These are phyloP conservation scores for Exutisphaerella laricina DNA, from an alignment of 2,329 filamentous ascomycete genomes.

Conservation along the genomic window DNA sequence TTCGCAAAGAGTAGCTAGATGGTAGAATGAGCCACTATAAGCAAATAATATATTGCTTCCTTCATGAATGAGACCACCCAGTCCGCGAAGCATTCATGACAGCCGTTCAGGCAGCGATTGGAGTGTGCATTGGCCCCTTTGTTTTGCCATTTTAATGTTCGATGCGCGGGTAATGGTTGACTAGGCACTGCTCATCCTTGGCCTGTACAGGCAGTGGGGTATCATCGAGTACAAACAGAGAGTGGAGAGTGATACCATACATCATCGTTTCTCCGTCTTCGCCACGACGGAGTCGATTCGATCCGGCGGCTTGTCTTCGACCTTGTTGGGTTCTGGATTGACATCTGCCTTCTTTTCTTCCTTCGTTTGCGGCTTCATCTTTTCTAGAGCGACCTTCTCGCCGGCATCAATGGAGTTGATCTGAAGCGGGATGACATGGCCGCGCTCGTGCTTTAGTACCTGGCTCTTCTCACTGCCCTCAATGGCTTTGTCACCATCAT, in stretches of 20 bases:
- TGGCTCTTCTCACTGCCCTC: neutral
- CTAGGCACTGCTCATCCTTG: neutral
- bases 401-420: slow-evolving; percentile 6
- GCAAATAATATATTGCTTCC: too few relatives aligned
- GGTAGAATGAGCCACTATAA: too few relatives aligned
- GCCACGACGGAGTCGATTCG: slow-evolving; percentile 21
- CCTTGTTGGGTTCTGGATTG: slow-evolving; percentile 5
- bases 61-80: too few relatives aligned
- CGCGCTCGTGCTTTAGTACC: neutral
- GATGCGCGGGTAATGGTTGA: neutral
- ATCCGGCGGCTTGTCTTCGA: slow-evolving; percentile 9
- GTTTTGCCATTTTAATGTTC: too few relatives aligned
- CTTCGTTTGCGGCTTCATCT: slow-evolving; percentile 5
- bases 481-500: slow-evolving; percentile 6
- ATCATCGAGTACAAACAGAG: slow-evolving; percentile 11
- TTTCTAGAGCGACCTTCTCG: neutral
- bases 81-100: too few relatives aligned
- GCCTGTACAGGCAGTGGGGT: slow-evolving; percentile 13
- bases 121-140: too few relatives aligned
- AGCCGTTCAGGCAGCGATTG: too few relatives aligned
- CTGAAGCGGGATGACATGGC: slow-evolving; percentile 3
- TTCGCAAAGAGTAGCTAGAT: too few relatives aligned
- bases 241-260: slow-evolving; percentile 13
- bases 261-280: slow-evolving; percentile 23
- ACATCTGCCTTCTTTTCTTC: slow-evolving; percentile 10